Evolutionary conservation across 495 filamentous ascomycete species (phyloP).

Genomic region (Tuber melanosporum): DNA sequence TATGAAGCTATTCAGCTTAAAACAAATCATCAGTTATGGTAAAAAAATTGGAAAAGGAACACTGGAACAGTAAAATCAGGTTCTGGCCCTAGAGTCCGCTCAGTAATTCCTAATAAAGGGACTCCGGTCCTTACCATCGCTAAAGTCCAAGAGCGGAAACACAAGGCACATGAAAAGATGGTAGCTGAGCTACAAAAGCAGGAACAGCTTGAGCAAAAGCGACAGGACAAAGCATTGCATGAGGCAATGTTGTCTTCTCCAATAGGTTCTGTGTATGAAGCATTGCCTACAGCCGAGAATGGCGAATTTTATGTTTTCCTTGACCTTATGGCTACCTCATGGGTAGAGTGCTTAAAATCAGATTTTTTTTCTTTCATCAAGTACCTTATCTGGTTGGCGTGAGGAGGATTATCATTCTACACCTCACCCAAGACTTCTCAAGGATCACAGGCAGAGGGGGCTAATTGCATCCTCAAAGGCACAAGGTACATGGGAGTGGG

Average conservation of each 20-base stretch:
- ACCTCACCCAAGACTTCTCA: background rate
- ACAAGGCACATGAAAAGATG: background rate
- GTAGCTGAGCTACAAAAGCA: background rate
- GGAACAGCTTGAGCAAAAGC: background rate
- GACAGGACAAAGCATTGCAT: background rate
- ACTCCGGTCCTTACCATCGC: background rate
- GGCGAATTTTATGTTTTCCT: background rate
- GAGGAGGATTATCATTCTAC: background rate
- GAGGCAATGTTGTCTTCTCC: background rate
- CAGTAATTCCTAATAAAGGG: background rate
- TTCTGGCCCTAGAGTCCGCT: background rate
- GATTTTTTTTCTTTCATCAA: background rate
- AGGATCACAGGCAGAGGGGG: background rate
- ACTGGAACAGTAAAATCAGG: background rate
- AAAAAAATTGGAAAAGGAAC: background rate
- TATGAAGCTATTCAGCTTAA: background rate
- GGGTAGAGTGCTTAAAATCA: background rate
- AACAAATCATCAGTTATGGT: background rate
- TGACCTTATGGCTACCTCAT: background rate
- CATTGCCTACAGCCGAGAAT: background rate
- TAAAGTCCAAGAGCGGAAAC: background rate
- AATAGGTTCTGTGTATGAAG: background rate
- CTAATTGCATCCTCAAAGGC: background rate
- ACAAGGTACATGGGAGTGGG: background rate
- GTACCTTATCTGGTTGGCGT: background rate